A percentile compares a stretch with the other conserved stretches of the same genome.
Conservation (phyloP, 371 early-diverging fungal genomes). For the Quaeritorhiza haematococci region DNA sequence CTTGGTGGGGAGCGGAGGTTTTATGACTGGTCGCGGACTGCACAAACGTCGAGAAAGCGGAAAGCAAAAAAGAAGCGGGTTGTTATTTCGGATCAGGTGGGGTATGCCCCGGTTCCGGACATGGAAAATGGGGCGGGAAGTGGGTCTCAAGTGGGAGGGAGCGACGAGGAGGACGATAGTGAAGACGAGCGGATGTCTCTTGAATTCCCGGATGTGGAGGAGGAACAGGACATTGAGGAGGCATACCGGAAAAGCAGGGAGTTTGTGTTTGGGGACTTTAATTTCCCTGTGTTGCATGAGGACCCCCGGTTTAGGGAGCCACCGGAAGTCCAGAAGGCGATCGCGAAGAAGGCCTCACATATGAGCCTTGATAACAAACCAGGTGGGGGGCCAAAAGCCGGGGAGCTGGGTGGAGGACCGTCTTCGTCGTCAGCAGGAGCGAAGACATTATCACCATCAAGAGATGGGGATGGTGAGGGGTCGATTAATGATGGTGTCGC, state of each 20-base stretch:
- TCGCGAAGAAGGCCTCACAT: not conserved
- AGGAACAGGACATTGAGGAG: slow-evolving; percentile 17
- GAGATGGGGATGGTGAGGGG: too few species aligned
- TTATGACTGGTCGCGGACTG: too few species aligned
- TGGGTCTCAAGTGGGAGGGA: not conserved
- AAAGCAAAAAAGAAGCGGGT: too few species aligned
- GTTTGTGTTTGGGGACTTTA: slow-evolving; percentile 30
- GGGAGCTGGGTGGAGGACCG: too few species aligned
- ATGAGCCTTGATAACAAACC: not conserved
- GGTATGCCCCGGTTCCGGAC: not conserved
- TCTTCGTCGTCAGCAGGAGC: too few species aligned
- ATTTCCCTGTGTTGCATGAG: slow-evolving; percentile 31
- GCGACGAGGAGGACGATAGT: not conserved
- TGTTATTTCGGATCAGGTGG: too few species aligned
- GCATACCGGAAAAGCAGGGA: slow-evolving; percentile 12
- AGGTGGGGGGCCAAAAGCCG: too few species aligned
- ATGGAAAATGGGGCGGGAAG: not conserved
- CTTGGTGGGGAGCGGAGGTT: not conserved
- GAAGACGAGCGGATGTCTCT: slow-evolving; percentile 2
- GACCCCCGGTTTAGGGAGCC: slow-evolving; percentile 23
- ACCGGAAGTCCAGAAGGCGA: slow-evolving; percentile 13
- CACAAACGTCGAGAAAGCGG: too few species aligned
- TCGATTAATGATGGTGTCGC: too few species aligned
- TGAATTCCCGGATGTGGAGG: slow-evolving; percentile 11
- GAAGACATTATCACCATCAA: too few species aligned